Evolutionary conservation across 148 eudicot genomes (phyloP).

Genomic region (Rhododendron williamsianum): DNA sequence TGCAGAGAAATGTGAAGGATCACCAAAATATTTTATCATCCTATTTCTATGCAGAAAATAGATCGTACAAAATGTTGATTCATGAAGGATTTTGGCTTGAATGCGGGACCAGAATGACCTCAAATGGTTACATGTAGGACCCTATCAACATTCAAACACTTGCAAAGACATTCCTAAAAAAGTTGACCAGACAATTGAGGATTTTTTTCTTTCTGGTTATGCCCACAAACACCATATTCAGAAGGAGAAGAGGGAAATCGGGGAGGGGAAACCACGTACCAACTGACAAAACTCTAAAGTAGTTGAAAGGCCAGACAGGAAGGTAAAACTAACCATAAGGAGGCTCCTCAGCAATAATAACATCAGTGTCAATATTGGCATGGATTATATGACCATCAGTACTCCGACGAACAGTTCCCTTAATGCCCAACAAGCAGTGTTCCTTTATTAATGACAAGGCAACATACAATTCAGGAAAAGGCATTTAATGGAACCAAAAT

Average conservation of each 20-base stretch:
- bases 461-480: conserved; percentile 25
- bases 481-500: conserved; percentile 15
- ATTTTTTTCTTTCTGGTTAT: not conserved
- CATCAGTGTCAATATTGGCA: conserved; percentile 98
- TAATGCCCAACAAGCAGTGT: conserved; percentile 96
- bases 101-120: not conserved
- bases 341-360: conserved; percentile 96
- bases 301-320: not conserved
- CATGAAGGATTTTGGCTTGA: not conserved
- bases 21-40: not conserved
- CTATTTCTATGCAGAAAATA: not conserved
- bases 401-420: conserved; percentile 96
- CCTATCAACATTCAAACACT: not conserved
- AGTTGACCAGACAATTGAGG: not conserved
- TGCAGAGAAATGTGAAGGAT: not conserved
- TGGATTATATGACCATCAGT: conserved; percentile 97
- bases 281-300: not conserved
- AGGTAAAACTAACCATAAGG: conserved; percentile 59
- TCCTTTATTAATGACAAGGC: conserved; percentile 47
- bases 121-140: not conserved
- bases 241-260: not conserved
- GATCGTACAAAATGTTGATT: not conserved
- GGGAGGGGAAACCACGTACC: not conserved
- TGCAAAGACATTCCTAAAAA: not conserved
- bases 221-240: not conserved